Percentiles rank a stretch among this genome's conserved stretches.
Evolutionary conservation across 2,329 filamentous ascomycete species (phyloP).

Genomic region (Aspergillus sclerotialis): DNA sequence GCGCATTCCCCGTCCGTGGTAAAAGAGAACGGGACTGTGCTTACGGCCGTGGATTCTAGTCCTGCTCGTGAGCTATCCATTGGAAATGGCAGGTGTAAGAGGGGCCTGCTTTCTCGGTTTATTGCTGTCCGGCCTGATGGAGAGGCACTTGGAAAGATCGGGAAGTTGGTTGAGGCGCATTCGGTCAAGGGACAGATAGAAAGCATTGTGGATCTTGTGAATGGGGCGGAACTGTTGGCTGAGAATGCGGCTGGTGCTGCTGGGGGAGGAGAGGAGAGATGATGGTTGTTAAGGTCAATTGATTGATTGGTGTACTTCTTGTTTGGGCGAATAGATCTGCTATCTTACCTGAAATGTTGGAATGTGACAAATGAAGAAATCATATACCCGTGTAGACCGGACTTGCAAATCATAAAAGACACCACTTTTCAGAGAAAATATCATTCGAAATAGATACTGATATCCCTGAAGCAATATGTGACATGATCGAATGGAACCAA

Average conservation of each 20-base stretch:
- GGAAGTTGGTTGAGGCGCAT: slow-evolving; percentile 27
- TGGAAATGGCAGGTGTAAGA: slow-evolving; percentile 7
- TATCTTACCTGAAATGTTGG: background rate
- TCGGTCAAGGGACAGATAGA: slow-evolving; percentile 27
- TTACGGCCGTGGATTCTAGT: slow-evolving; percentile 27
- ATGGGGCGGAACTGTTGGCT: slow-evolving; percentile 28
- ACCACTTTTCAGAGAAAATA: background rate
- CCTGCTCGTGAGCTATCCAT: slow-evolving; percentile 10
- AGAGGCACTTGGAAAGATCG: slow-evolving; percentile 25
- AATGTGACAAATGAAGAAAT: no score
- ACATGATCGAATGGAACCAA: no score
- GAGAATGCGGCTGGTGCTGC: slow-evolving; percentile 22
- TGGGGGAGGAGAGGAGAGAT: slow-evolving; percentile 21
- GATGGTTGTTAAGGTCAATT: slow-evolving; percentile 27
- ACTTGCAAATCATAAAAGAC: no score
- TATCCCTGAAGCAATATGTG: no score
- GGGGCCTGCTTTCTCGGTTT: slow-evolving; percentile 24
- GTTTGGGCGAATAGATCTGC: background rate
- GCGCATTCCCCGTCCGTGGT: slow-evolving; percentile 26
- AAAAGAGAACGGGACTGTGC: slow-evolving; percentile 24
- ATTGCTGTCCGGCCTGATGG: slow-evolving; percentile 32
- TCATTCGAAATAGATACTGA: no score
- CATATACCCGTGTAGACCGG: no score
- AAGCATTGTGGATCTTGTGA: slow-evolving; percentile 25
- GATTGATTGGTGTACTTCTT: slow-evolving; percentile 6